phyloP scores from a whole-genome alignment of 2,329 filamentous ascomycete species.

The Rutstroemia sp. region DNA sequence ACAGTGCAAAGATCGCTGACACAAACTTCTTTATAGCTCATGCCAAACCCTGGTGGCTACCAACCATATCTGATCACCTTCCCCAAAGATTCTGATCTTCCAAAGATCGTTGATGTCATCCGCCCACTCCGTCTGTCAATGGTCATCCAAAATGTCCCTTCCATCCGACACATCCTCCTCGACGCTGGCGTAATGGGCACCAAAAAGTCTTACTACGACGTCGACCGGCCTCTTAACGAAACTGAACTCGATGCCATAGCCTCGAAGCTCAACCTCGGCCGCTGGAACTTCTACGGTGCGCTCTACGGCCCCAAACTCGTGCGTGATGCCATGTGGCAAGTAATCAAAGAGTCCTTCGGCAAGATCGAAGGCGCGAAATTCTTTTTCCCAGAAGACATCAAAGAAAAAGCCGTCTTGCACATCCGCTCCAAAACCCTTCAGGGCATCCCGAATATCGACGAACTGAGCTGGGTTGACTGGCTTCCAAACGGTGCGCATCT shows the following conservation, averaged over 20 bases:
- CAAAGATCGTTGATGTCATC: constrained; percentile 36
- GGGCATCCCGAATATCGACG: constrained; percentile 24
- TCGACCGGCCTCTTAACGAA: constrained; percentile 31
- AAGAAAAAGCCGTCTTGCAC: constrained; percentile 21
- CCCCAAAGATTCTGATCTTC: constrained; percentile 27
- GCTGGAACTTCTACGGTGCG: constrained; percentile 42
- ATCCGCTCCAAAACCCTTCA: constrained; percentile 28
- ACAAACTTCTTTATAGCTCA: constrained; percentile 30
- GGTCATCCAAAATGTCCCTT: constrained; percentile 35
- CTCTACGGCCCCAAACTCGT: constrained; percentile 30
- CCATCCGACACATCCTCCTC: constrained; percentile 25
- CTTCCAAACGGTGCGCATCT: constrained; percentile 44
- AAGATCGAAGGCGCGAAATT: constrained; percentile 29
- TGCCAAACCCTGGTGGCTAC: constrained; percentile 44
- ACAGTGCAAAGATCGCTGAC: not conserved
- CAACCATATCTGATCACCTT: constrained; percentile 39
- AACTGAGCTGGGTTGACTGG: constrained; percentile 41
- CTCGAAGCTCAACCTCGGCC: constrained; percentile 34
- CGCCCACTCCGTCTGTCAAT: constrained; percentile 35
- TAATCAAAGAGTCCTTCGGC: constrained; percentile 24
- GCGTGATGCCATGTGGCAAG: constrained; percentile 29
- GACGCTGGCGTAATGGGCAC: constrained; percentile 32
- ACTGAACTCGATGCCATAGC: constrained; percentile 35
- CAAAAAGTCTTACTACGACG: constrained; percentile 28
- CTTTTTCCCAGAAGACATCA: constrained; percentile 24